Percentiles rank a stretch among this genome's conserved stretches.
Evolutionary conservation across 2,329 filamentous ascomycete genomes (phyloP).

Genomic region (Triangularia setosa): DNA sequence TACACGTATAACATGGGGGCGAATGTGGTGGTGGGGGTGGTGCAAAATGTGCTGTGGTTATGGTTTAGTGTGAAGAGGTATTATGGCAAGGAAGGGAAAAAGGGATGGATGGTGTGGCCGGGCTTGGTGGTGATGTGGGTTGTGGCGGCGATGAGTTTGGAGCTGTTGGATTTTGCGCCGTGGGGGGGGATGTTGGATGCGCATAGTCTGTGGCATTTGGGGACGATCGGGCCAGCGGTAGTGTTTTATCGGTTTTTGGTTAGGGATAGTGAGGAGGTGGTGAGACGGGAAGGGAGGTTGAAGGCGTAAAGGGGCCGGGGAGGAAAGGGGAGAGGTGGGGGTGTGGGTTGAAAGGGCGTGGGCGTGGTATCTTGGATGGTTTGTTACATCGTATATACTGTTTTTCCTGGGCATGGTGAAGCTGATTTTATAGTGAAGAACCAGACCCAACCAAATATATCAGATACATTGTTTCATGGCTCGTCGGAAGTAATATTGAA

Average conservation of each 20-base stretch:
- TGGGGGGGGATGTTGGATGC: slow-evolving; percentile 80
- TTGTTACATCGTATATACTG: no score
- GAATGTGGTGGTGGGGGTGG: slow-evolving; percentile 76
- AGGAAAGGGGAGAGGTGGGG: no score
- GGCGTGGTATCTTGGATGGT: background rate
- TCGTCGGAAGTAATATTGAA: background rate
- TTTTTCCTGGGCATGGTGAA: no score
- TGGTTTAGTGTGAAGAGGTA: slow-evolving; percentile 77
- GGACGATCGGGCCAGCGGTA: slow-evolving; percentile 81
- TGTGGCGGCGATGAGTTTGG: slow-evolving; percentile 88
- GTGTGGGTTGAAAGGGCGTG: background rate
- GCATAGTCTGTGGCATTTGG: slow-evolving; percentile 92
- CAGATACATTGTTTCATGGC: background rate
- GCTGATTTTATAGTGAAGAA: no score
- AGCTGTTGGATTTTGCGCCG: slow-evolving; percentile 90
- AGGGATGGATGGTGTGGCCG: slow-evolving; percentile 83
- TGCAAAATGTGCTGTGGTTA: slow-evolving; percentile 82
- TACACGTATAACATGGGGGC: slow-evolving; percentile 98
- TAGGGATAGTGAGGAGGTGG: slow-evolving; percentile 79
- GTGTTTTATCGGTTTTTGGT: slow-evolving; percentile 96
- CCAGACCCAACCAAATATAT: no score
- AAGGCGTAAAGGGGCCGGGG: slow-evolving; percentile 48
- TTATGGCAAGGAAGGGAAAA: slow-evolving; percentile 61
- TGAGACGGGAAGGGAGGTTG: slow-evolving; percentile 62
- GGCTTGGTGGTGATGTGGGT: slow-evolving; percentile 90